phyloP scores from a whole-genome alignment of 768 basidiomycete species.

The Russula virescens region DNA sequence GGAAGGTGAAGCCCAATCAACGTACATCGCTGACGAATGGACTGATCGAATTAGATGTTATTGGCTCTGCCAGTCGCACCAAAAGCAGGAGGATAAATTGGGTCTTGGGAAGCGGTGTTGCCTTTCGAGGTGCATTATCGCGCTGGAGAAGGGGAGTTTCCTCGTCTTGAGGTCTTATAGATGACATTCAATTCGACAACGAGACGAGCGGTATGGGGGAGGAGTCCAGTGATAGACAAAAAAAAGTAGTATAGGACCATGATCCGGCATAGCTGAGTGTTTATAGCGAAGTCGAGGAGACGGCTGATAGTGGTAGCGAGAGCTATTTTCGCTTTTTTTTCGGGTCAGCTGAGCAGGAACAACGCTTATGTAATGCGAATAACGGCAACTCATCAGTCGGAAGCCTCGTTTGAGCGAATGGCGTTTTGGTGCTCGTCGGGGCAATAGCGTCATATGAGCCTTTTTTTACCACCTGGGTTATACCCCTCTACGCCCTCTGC shows the following conservation, averaged over 20 bases:
- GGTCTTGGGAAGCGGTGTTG: constrained; percentile 41
- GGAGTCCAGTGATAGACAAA: neutral
- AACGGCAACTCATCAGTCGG: neutral
- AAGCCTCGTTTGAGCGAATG: neutral
- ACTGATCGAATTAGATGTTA: constrained; percentile 42
- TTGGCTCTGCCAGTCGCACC: constrained; percentile 43
- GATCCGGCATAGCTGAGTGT: neutral
- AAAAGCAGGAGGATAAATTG: constrained; percentile 44
- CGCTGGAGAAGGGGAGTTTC: constrained; percentile 13
- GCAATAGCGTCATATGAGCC: neutral
- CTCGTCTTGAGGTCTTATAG: neutral
- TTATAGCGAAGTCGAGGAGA: neutral
- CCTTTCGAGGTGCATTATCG: constrained; percentile 9
- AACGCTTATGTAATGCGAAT: neutral
- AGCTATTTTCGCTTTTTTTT: neutral
- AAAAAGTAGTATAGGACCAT: neutral
- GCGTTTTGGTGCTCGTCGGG: neutral
- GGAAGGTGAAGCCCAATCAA: neutral
- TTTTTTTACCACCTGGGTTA: too few relatives aligned
- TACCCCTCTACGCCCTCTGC: neutral
- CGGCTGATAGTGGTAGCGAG: neutral
- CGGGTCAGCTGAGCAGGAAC: neutral
- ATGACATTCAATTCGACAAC: neutral
- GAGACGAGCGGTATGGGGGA: neutral
- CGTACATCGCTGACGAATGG: constrained; percentile 47